Percentiles rank a stretch among this genome's conserved stretches.
Evolutionary conservation across 1,284 basidiomycete species (phyloP).

Genomic region (Leccinum discolor): DNA sequence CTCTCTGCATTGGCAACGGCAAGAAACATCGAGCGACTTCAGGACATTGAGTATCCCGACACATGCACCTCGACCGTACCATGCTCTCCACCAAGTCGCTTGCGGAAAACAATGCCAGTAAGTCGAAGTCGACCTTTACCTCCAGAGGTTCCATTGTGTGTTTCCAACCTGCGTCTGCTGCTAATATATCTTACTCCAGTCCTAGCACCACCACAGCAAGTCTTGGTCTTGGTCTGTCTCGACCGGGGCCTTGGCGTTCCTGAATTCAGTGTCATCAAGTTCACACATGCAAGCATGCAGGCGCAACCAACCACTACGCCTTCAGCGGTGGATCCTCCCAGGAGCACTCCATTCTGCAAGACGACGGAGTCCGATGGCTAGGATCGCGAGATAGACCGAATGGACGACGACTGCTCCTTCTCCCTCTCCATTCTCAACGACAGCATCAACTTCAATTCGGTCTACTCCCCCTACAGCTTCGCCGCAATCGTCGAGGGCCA

Average conservation of each 20-base stretch:
- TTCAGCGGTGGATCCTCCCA: constrained; percentile 48
- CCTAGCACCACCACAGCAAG: no score
- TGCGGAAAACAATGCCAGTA: no score
- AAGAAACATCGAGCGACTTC: constrained; percentile 81
- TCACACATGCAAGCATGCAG: constrained; percentile 57
- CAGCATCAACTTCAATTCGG: constrained; percentile 88
- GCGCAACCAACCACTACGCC: constrained; percentile 43
- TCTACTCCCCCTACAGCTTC: constrained; percentile 91
- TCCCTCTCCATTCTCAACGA: constrained; percentile 87
- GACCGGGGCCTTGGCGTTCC: no score
- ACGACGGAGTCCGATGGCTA: constrained; percentile 67
- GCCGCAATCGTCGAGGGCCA: constrained; percentile 96
- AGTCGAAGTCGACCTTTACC: no score
- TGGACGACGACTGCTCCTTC: constrained; percentile 75
- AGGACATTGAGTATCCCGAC: constrained; percentile 80
- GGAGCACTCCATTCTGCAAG: constrained; percentile 76
- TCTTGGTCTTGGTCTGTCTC: no score
- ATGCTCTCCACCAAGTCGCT: no score
- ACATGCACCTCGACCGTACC: no score
- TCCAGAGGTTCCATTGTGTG: no score
- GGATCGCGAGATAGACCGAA: constrained; percentile 60
- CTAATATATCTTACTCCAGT: no score
- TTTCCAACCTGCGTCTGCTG: no score
- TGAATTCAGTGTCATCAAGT: constrained; percentile 18
- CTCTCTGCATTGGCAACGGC: neutral